Percentiles rank a stretch among this genome's conserved stretches.
Evolutionary conservation across 176 grass and related monocot genomes (phyloP).

Genomic region (Lolium multiflorum): DNA sequence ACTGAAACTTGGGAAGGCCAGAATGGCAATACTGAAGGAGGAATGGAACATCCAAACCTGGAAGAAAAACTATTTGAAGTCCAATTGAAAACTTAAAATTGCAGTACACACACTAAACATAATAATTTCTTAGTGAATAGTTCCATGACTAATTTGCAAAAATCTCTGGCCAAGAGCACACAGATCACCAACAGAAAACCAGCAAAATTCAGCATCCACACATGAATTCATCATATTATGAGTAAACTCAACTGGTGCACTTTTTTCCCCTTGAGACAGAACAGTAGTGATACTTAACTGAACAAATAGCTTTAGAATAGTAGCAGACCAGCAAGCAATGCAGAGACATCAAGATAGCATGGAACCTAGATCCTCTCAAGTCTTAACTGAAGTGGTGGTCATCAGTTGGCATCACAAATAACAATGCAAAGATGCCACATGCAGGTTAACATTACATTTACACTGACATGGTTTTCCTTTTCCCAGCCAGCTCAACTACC

Average conservation of each 20-base stretch:
- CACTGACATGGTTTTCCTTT: constrained; percentile 10
- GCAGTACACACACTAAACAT: no score
- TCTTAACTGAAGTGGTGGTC: background rate
- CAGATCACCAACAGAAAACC: no score
- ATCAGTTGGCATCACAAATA: constrained; percentile 20
- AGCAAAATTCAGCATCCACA: no score
- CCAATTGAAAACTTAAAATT: background rate
- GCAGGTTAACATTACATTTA: constrained; percentile 6
- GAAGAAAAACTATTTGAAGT: background rate
- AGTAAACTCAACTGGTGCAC: no score
- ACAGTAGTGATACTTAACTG: no score
- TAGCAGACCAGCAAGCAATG: background rate
- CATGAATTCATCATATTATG: no score
- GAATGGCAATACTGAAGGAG: background rate
- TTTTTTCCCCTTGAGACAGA: no score
- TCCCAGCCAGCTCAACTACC: constrained; percentile 13
- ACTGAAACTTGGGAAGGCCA: background rate
- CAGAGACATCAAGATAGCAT: constrained; percentile 17
- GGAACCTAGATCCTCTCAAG: background rate
- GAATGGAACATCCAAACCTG: background rate
- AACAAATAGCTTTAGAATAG: no score
- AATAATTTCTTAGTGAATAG: no score
- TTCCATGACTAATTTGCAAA: no score
- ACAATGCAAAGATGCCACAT: constrained; percentile 26
- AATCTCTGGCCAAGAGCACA: no score